Evolutionary conservation across 129 eudicot genomes (phyloP).

Genomic region (carrot (Daucus carota)): DH1_v3.0 NC_030382.2:41052501-41053000

Average conservation of each 20-base stretch:
- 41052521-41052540: background rate
- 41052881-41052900: slow-evolving; percentile 8
- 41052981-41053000: too few relatives aligned
- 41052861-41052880: slow-evolving; percentile 62
- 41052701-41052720: background rate
- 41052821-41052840: slow-evolving; percentile 74
- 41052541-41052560: background rate
- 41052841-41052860: slow-evolving; percentile 88
- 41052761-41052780: slow-evolving; percentile 48
- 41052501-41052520: background rate
- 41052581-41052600: background rate
- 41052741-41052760: slow-evolving; percentile 37
- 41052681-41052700: background rate
- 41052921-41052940: background rate
- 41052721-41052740: background rate
- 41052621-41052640: background rate
- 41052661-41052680: background rate
- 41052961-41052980: too few relatives aligned
- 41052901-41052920: background rate
- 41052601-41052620: too few relatives aligned
- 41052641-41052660: background rate
- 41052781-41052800: slow-evolving; percentile 98
- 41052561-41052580: slow-evolving; percentile 1
- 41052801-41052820: slow-evolving; percentile 80
- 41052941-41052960: too few relatives aligned